Evolutionary conservation across 306 rosid species (phyloP), one percentile per base, ranked within the genome.

Genomic region (Mucuna pruriens): DNA sequence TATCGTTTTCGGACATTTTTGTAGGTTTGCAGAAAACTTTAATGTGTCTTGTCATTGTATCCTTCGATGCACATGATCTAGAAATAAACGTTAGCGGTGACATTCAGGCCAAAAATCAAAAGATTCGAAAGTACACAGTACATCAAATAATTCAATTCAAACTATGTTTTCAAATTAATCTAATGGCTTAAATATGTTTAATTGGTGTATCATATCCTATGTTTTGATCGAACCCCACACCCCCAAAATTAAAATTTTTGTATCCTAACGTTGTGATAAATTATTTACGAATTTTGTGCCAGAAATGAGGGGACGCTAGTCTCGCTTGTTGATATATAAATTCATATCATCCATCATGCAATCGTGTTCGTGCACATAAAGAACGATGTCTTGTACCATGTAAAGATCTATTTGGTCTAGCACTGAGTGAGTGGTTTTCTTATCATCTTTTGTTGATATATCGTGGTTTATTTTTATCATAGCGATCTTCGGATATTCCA

Each of bases 51-150:
- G 68, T 74, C 78, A 52, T 33, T 31, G 64, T 34, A 22, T 52
- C 66, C 67, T 31, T 29, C 23, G 11, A 52, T 34, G 78, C 78
- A 73, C 78, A 73, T 52, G 78, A 39, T 67, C 44, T 60, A 54
- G 29, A 42, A 23, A 8, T n/a, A 26, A 55, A 17, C 46, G 7
- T 60, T 40, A 4, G 77, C 22, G 19, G 49, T 73, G 65, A 52
- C 46, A 33, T 12, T 29, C 2, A 29, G 31, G 31, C 31, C 31
- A 29, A 29, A 29, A 29, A 29, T 29, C 2, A 29, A 29, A 29
- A 29, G 31, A 29, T 29, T 29, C 31, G 31, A 49, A 31, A 33
- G n/a, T 17, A 15, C 55, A 40, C 55, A 40, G 6, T 70, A 15
- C 54, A 45, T 25, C 75, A 25, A 69, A 44, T 61, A 60, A 48